These are phyloP conservation scores for Porogramme epimiltina DNA, from an alignment of 1,284 basidiomycete species.

Conservation along the genomic window DNA sequence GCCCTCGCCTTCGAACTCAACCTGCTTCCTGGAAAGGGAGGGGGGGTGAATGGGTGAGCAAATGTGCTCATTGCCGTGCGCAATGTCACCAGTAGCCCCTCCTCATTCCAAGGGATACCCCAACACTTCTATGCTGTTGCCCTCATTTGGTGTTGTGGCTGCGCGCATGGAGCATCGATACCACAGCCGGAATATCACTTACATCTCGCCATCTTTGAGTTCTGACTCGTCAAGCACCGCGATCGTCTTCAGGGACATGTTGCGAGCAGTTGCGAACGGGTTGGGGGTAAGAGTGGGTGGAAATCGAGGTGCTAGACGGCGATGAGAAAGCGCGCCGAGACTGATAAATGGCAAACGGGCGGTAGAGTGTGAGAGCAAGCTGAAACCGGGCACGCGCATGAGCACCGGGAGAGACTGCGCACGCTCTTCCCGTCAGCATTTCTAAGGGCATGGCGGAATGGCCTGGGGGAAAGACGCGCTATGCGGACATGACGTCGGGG, in stretches of 20 bases:
- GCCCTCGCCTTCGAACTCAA: slow-evolving; percentile 75
- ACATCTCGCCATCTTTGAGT: slow-evolving; percentile 81
- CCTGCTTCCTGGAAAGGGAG: slow-evolving; percentile 65
- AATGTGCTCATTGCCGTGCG: no score
- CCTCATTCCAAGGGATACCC: no score
- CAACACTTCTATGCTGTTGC: no score
- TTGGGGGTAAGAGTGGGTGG: not conserved
- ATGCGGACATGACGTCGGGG: not conserved
- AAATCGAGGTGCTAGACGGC: slow-evolving; percentile 6
- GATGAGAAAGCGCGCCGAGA: slow-evolving; percentile 5
- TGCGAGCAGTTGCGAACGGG: slow-evolving; percentile 11
- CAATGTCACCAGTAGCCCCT: no score
- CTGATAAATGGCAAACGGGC: slow-evolving; percentile 11
- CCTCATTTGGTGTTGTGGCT: no score
- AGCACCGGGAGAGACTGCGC: not conserved
- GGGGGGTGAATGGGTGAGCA: no score
- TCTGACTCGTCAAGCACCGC: slow-evolving; percentile 68
- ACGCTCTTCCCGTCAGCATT: not conserved
- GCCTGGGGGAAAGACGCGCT: slow-evolving; percentile 9
- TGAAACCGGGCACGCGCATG: slow-evolving; percentile 9
- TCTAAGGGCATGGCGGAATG: slow-evolving; percentile 7
- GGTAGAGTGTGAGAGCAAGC: slow-evolving; percentile 17
- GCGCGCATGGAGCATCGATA: not conserved
- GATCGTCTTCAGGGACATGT: slow-evolving; percentile 54
- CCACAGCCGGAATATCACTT: slow-evolving; percentile 19